Percentiles rank a stretch among this genome's conserved stretches.
These are phyloP conservation scores for Herpetospermum pedunculosum DNA, from an alignment of 306 rosid genomes.

Conservation along the genomic window DNA sequence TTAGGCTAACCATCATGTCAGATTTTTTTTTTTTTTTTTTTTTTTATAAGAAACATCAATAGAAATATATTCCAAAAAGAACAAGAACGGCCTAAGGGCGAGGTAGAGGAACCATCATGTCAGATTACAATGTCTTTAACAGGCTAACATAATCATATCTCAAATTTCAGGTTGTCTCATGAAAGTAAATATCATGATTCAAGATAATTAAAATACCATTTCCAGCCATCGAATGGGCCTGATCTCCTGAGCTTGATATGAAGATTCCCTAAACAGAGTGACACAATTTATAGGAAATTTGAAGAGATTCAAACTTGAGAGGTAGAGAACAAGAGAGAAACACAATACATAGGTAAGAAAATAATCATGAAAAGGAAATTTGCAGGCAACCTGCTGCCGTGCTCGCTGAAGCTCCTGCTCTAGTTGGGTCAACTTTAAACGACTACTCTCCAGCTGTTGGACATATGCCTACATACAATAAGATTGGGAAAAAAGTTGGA, in stretches of 20 bases:
- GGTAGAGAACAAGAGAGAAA: neutral
- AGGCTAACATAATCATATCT: neutral
- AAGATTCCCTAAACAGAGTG: conserved; percentile 57
- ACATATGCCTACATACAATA: conserved; percentile 44
- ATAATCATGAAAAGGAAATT: conserved; percentile 7
- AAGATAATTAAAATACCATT: conserved; percentile 48
- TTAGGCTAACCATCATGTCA: neutral
- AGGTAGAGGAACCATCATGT: neutral
- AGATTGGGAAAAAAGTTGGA: neutral
- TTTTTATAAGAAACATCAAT: too few relatives aligned
- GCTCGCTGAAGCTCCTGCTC: conserved; percentile 88
- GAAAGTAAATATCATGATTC: neutral
- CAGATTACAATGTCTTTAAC: neutral
- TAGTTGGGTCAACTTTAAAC: conserved; percentile 63
- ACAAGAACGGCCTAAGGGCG: too few relatives aligned
- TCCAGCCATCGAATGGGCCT: conserved; percentile 89
- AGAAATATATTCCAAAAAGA: too few relatives aligned
- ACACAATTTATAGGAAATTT: conserved; percentile 1
- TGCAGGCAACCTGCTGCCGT: conserved; percentile 46
- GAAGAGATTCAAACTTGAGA: neutral
- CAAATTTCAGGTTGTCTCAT: neutral
- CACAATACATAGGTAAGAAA: neutral
- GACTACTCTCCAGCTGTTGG: conserved; percentile 67
- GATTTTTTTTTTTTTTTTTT: too few relatives aligned
- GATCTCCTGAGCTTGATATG: conserved; percentile 88